Conservation (phyloP, 345 rosid species). For the Salix exigua region DNA sequence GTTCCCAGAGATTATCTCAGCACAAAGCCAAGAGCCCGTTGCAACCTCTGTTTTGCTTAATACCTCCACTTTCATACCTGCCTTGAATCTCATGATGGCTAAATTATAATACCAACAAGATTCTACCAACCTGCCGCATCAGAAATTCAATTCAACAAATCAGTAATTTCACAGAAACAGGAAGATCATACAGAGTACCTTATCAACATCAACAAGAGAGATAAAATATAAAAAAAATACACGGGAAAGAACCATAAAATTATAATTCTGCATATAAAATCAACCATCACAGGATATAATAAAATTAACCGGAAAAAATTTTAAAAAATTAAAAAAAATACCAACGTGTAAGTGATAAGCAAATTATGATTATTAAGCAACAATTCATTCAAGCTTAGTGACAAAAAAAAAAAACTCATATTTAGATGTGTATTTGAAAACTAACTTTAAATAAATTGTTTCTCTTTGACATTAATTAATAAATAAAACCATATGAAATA, state of each 20-base stretch:
- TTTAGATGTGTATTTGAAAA: too few relatives aligned
- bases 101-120: background rate
- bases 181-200: background rate
- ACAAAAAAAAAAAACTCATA: too few relatives aligned
- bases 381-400: too few relatives aligned
- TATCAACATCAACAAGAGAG: background rate
- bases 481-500: too few relatives aligned
- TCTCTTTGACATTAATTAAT: too few relatives aligned
- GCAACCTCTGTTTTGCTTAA: conserved; percentile 39
- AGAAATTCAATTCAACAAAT: background rate
- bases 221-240: too few relatives aligned
- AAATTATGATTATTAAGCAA: too few relatives aligned
- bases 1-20: conserved; percentile 53
- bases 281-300: background rate
- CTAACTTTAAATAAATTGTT: too few relatives aligned
- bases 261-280: background rate
- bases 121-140: conserved; percentile 2
- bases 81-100: conserved; percentile 53
- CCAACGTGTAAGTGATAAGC: too few relatives aligned
- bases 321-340: background rate
- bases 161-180: background rate
- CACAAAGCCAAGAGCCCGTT: conserved; percentile 53
- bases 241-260: background rate
- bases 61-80: conserved; percentile 62
- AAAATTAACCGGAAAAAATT: background rate